These are phyloP conservation scores for Pichia sp. DNA, from an alignment of 1,139 yeast genomes.

Conservation along the genomic window DNA sequence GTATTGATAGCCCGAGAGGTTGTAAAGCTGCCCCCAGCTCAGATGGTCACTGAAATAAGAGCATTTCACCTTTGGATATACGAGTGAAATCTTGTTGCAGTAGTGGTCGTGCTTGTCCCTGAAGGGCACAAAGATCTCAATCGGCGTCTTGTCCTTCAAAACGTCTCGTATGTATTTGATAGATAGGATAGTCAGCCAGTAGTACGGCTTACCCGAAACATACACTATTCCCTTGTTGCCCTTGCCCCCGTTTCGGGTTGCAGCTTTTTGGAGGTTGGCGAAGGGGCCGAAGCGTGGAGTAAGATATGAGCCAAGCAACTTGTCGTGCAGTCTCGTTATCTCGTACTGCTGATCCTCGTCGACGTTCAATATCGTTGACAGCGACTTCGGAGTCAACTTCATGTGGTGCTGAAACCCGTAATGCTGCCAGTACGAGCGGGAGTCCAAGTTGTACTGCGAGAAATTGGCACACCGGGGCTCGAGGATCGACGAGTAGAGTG, in stretches of 20 bases:
- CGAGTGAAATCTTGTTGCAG: constrained; percentile 26
- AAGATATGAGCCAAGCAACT: constrained; percentile 17
- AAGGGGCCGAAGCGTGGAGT: constrained; percentile 18
- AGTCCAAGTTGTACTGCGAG: constrained; percentile 21
- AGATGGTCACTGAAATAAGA: constrained; percentile 29
- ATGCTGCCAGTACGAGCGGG: constrained; percentile 28
- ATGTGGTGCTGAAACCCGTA: constrained; percentile 30
- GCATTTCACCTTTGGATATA: constrained; percentile 27
- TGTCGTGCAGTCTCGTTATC: constrained; percentile 22
- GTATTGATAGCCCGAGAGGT: constrained; percentile 50
- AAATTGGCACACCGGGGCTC: constrained; percentile 26
- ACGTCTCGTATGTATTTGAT: constrained; percentile 29
- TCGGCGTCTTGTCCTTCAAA: constrained; percentile 27
- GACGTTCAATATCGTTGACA: constrained; percentile 24
- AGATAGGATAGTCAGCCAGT: constrained; percentile 30
- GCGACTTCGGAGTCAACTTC: constrained; percentile 21
- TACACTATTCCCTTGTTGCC: constrained; percentile 28
- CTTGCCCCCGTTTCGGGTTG: constrained; percentile 13
- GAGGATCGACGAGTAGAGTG: constrained; percentile 16
- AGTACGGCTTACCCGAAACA: constrained; percentile 29
- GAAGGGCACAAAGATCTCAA: constrained; percentile 30
- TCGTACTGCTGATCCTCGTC: constrained; percentile 24
- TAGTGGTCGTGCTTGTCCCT: constrained; percentile 23
- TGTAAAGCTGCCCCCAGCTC: constrained; percentile 16
- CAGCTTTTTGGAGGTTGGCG: constrained; percentile 10